Evolutionary conservation across 2,329 filamentous ascomycete species (phyloP).

Genomic region (Aspergillus texensis): DNA sequence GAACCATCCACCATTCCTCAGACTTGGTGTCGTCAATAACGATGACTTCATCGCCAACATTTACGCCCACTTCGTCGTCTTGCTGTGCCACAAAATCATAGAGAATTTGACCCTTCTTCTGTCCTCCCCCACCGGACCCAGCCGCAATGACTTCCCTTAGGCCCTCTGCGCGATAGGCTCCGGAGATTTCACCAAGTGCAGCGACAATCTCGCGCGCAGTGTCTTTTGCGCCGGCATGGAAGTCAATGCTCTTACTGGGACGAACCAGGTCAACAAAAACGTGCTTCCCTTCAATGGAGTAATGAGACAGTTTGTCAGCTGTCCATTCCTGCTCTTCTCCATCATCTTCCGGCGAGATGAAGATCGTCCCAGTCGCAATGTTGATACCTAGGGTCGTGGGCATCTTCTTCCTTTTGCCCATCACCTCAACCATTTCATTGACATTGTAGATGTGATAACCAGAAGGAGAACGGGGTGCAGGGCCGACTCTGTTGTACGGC

Average conservation of each 20-base stretch:
- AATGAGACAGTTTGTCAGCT: constrained; percentile 93
- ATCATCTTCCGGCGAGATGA: constrained; percentile 85
- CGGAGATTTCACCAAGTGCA: constrained; percentile 84
- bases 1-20: constrained; percentile 98
- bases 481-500: constrained; percentile 56
- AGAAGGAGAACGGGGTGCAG: constrained; percentile 65
- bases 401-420: constrained; percentile 98
- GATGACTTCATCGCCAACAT: constrained; percentile 84
- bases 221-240: constrained; percentile 96
- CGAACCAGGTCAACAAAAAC: constrained; percentile 91
- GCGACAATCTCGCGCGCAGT: constrained; percentile 91
- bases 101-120: constrained; percentile 82
- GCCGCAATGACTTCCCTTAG: constrained; percentile 85
- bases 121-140: constrained; percentile 60
- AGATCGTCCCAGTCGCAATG: constrained; percentile 80
- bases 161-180: constrained; percentile 77
- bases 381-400: constrained; percentile 96
- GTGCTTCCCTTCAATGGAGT: constrained; percentile 96
- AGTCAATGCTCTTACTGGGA: constrained; percentile 93
- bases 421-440: constrained; percentile 94
- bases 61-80: constrained; percentile 93
- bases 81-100: constrained; percentile 98
- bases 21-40: constrained; percentile 88
- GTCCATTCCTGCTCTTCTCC: constrained; percentile 90
- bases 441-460: constrained; percentile 96